phyloP scores from a whole-genome alignment of 1,139 yeast species.

The Suhomyces chickasaworum region DNA sequence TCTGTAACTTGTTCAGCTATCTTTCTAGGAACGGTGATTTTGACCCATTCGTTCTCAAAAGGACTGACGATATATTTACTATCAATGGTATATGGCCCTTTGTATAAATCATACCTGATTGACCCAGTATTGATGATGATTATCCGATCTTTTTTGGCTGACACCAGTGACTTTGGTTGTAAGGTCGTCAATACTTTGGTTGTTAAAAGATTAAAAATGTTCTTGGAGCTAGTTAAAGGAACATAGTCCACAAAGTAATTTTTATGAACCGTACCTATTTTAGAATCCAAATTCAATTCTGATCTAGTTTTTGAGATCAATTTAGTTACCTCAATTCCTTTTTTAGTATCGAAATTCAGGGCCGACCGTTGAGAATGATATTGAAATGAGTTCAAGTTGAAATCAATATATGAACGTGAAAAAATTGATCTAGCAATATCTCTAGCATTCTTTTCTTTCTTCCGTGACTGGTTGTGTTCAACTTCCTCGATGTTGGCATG shows the following conservation, averaged over 20 bases:
- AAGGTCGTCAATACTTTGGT: slow-evolving; percentile 63
- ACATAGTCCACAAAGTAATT: slow-evolving; percentile 72
- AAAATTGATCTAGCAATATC: slow-evolving; percentile 27
- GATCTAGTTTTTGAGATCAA: slow-evolving; percentile 48
- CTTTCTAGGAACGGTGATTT: slow-evolving; percentile 52
- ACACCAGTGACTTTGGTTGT: slow-evolving; percentile 15
- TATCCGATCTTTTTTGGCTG: slow-evolving; percentile 46
- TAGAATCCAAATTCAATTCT: slow-evolving; percentile 54
- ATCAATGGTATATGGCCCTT: slow-evolving; percentile 82
- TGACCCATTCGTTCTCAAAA: slow-evolving; percentile 77
- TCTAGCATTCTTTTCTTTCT: background rate
- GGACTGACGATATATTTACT: slow-evolving; percentile 86
- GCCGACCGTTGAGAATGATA: slow-evolving; percentile 52
- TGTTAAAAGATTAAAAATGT: slow-evolving; percentile 62
- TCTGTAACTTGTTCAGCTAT: slow-evolving; percentile 52
- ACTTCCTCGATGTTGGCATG: slow-evolving; percentile 6
- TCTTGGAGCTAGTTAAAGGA: slow-evolving; percentile 61
- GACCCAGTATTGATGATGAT: slow-evolving; percentile 86
- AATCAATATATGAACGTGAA: slow-evolving; percentile 76
- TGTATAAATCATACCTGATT: slow-evolving; percentile 81
- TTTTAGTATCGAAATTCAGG: slow-evolving; percentile 43
- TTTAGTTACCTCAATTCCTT: slow-evolving; percentile 53
- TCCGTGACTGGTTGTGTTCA: background rate
- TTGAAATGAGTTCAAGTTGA: slow-evolving; percentile 67
- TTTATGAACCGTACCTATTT: slow-evolving; percentile 64